phyloP scores from a whole-genome alignment of 2,329 filamentous ascomycete genomes.

The Venturia effusa region DNA sequence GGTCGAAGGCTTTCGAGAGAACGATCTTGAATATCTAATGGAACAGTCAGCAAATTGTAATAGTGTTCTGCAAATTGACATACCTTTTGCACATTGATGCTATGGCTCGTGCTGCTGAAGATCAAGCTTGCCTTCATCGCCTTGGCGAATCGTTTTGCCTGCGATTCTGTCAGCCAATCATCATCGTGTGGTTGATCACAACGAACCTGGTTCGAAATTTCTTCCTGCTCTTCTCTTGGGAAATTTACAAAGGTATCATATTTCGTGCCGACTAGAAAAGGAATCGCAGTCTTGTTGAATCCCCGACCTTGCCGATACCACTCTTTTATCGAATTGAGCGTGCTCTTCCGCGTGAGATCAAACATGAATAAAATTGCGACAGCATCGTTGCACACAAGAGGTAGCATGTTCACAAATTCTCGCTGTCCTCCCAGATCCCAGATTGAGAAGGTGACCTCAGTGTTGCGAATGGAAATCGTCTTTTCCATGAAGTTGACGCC shows the following conservation, averaged over 20 bases:
- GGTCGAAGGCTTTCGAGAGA: slow-evolving; percentile 93
- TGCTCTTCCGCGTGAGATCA: slow-evolving; percentile 94
- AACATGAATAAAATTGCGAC: slow-evolving; percentile 99
- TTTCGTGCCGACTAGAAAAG: slow-evolving; percentile 92
- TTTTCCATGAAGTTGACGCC: slow-evolving; percentile 99
- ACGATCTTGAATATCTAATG: slow-evolving; percentile 97
- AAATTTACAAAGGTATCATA: slow-evolving; percentile 99
- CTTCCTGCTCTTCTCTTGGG: slow-evolving; percentile 91
- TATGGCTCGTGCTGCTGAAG: slow-evolving; percentile 97
- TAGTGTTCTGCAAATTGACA: slow-evolving; percentile 12
- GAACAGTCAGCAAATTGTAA: background rate
- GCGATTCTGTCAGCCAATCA: background rate
- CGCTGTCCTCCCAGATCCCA: slow-evolving; percentile 97
- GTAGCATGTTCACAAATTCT: slow-evolving; percentile 99
- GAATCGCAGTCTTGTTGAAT: slow-evolving; percentile 99
- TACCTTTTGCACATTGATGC: slow-evolving; percentile 99
- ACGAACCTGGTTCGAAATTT: slow-evolving; percentile 86
- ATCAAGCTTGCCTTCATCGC: slow-evolving; percentile 97
- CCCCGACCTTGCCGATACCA: slow-evolving; percentile 97
- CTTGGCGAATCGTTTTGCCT: slow-evolving; percentile 93
- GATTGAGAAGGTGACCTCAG: slow-evolving; percentile 98
- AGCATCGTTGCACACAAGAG: slow-evolving; percentile 97
- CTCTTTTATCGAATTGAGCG: slow-evolving; percentile 97
- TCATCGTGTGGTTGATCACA: background rate
- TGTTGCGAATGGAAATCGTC: slow-evolving; percentile 98